Evolutionary conservation across 108 stramenopile species (phyloP).

Genomic region (Cylindrotheca fusiformis): DNA sequence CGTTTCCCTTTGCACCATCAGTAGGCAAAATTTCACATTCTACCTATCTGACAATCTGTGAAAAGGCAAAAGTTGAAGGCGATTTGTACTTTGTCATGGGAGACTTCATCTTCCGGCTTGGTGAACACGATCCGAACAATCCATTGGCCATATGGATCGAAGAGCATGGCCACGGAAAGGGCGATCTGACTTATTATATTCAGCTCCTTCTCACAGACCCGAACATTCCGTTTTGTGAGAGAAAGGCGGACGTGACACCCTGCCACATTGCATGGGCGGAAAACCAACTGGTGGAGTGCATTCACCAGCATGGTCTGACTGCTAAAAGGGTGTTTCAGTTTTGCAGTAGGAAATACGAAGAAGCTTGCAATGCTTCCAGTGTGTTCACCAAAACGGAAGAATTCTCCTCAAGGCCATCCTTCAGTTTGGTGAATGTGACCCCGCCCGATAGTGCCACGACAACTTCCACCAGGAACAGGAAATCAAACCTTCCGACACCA

Average conservation of each 20-base stretch:
- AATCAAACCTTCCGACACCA: no score
- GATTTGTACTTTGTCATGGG: slow-evolving; percentile 24
- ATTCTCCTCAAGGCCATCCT: no score
- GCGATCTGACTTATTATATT: slow-evolving; percentile 14
- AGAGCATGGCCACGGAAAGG: slow-evolving; percentile 14
- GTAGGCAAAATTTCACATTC: slow-evolving; percentile 7
- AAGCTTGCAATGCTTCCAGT: no score
- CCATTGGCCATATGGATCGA: slow-evolving; percentile 18
- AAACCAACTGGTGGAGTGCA: slow-evolving; percentile 6
- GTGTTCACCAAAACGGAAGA: no score
- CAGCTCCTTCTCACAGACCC: slow-evolving; percentile 22
- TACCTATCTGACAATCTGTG: slow-evolving; percentile 18
- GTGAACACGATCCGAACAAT: slow-evolving; percentile 14
- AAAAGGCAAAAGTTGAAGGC: background rate
- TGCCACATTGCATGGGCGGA: slow-evolving; percentile 28
- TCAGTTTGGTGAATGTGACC: no score
- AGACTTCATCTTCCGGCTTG: slow-evolving; percentile 9
- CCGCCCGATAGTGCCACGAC: no score
- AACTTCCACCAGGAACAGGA: no score
- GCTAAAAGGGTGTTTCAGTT: slow-evolving; percentile 14
- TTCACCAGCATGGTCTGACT: slow-evolving; percentile 18
- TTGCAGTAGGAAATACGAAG: no score
- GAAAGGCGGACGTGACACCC: slow-evolving; percentile 18
- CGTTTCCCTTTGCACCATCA: slow-evolving; percentile 10
- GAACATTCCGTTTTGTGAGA: slow-evolving; percentile 13